Evolutionary conservation across 225 moss, liverwort and hornwort genomes (phyloP), one percentile per base, ranked within the genome.

Genomic region (Antitrichia curtipendula): DNA sequence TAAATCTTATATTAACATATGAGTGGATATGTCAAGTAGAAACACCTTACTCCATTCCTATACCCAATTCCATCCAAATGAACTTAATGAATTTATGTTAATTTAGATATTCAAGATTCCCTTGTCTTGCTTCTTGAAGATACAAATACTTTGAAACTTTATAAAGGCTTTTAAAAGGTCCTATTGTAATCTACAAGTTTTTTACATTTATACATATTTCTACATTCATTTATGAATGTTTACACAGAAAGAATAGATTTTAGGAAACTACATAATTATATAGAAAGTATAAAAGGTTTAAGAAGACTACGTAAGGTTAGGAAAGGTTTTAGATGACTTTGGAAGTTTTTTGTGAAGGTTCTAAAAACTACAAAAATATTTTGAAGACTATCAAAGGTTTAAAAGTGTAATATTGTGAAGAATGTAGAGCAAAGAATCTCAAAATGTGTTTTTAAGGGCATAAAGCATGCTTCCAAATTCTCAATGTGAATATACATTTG

Each of bases 81-180:
- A 11, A 47, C 7, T 9, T 18, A 11, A 31, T 31, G 3, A 7
- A 31, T 47, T 29, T 47, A 5, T 18, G 2, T 47, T 47, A 4
- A 18, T 8, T 1, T 0, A 17, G 0, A 49, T 49, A 29, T 47
- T 17, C 7, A 49, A 72, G 6, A 49, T 47, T 49, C 1, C 6
- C 7, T 20, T 49, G 19, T 47, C 19, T 49, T 73, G 7, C 47
- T 10, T 73, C 4, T 73, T 73, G 6, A 47, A 73, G 18, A 47
- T 47, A 31, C 4, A 49, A 20, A 20, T 20, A 32, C 2, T 20
- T 7, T 49, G 1, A 47, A 32, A 32, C 20, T 74, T 74, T 74
- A 3, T 32, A 45, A 45, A 8, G 29, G 2, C 0, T 27, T 10
- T 45, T 29, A 17, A 72, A 2, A 72, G 29, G 10, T 45, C 3